These are phyloP conservation scores for Cokeromyces recurvatus DNA, from an alignment of 371 early-diverging fungal genomes.

Conservation along the genomic window DNA sequence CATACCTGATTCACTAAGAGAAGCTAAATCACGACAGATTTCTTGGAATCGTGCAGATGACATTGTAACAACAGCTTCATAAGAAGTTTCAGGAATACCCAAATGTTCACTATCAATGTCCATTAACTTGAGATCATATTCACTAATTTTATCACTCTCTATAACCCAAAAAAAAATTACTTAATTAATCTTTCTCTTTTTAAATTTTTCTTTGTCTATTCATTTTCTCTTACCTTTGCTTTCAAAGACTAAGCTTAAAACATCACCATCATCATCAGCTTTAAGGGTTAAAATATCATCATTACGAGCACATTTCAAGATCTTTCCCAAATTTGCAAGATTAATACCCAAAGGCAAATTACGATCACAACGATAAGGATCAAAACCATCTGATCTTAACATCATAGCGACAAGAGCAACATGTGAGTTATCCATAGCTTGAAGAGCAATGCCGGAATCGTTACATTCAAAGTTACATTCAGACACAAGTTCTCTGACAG, in stretches of 20 bases:
- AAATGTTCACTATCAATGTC: slow-evolving; percentile 95
- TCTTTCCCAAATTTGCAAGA: slow-evolving; percentile 82
- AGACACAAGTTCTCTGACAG: slow-evolving; percentile 94
- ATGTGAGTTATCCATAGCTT: slow-evolving; percentile 99
- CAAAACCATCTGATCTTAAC: slow-evolving; percentile 87
- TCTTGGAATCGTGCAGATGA: slow-evolving; percentile 89
- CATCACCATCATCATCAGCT: slow-evolving; percentile 87
- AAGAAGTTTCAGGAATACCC: slow-evolving; percentile 92
- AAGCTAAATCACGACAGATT: slow-evolving; percentile 85
- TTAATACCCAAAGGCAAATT: slow-evolving; percentile 91
- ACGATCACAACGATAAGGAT: slow-evolving; percentile 95
- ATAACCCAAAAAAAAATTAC: slow-evolving; percentile 2
- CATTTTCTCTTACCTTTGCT: slow-evolving; percentile 46
- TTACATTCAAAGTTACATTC: slow-evolving; percentile 98
- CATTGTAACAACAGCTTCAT: slow-evolving; percentile 89
- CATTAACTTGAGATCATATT: slow-evolving; percentile 96
- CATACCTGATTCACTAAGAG: slow-evolving; percentile 84
- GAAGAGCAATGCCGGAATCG: slow-evolving; percentile 94
- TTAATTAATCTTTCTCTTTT: no score
- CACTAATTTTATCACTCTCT: slow-evolving; percentile 85
- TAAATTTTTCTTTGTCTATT: no score
- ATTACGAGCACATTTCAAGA: slow-evolving; percentile 92
- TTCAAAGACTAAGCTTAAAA: slow-evolving; percentile 82
- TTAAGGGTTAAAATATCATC: slow-evolving; percentile 90
- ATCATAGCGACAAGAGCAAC: slow-evolving; percentile 93